Percentiles rank a stretch among this genome's conserved stretches.
Evolutionary conservation across 139 green algal species (phyloP).

Genomic region (Monoraphidium neglectum): DNA sequence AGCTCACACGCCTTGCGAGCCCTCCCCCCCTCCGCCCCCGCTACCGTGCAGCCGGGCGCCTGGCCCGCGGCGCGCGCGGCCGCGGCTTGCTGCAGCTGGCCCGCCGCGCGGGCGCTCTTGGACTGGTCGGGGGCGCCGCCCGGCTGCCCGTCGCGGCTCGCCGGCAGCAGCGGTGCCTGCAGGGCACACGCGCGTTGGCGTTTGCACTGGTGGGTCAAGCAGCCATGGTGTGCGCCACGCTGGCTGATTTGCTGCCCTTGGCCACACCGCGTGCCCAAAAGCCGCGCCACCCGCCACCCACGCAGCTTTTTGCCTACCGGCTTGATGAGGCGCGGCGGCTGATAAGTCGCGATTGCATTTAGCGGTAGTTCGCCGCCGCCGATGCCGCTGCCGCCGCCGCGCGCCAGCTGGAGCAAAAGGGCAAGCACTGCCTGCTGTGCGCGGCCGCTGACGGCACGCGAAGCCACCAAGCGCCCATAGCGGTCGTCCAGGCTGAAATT

Average conservation of each 20-base stretch:
- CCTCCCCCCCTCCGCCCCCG: no score
- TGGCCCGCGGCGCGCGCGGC: no score
- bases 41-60: no score
- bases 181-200: no score
- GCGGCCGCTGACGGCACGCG: conserved; percentile 3
- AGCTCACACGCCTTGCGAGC: no score
- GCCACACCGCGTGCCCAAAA: no score
- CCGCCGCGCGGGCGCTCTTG: background rate
- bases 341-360: conserved; percentile 1
- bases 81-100: no score
- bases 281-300: background rate
- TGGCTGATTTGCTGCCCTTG: no score
- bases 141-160: background rate
- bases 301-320: background rate
- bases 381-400: background rate
- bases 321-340: conserved; percentile 16
- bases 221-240: no score
- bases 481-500: conserved; percentile 14
- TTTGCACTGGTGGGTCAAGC: no score
- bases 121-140: background rate
- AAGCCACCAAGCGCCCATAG: conserved; percentile 9
- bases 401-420: conserved; percentile 18
- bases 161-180: background rate
- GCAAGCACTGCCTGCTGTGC: conserved; percentile 1
- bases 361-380: background rate